Base-by-base conservation (phyloP, 192 early-diverging fungal genomes). In the Backusella luteola region DNA sequence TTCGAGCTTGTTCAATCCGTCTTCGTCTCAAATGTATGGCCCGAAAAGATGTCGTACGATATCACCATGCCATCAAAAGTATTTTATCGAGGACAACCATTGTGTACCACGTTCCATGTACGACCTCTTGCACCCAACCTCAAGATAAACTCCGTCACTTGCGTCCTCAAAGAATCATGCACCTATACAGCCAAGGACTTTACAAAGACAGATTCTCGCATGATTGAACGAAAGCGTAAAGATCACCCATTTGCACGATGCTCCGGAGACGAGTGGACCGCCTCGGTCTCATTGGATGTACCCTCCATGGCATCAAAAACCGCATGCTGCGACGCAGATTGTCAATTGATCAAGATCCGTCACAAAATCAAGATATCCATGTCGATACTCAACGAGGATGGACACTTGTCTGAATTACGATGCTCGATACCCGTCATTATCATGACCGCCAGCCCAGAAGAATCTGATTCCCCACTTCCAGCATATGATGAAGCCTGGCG, bases 11-110 rank as follows among this genome's bases (percentile, higher is more conserved):
- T 85, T 69, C 86, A 86, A 41, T 83, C 85, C 39, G 68, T 89
- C 66, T 76, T 84, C 11, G 84, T 89, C 36, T 75, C 84, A 14
- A 89, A 90, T 76, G 75, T 83, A 14, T 91, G 90, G 90, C 75
- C 74, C n/a, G 73, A 77, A 34, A 87, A 89, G 76, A 76, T 90
- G 70, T 77, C 84, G 12, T 91, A 91, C 71, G 87, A 88, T 15
- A 82, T 91, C 1, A 80, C 82, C 7, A 78, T 87, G 23, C 89
- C 88, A 17, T 81, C 88, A 15, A 77, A 87, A 76, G 81, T 83
- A 15, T 85, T 85, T 34, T 84, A 75, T 70, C 84, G 87, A 52
- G 86, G 81, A 29, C 85, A 88, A 29, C 70, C 81, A 11, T 84
- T 91, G n/a, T 82, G 85, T 8, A 76, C 87, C 5, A 59, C 80